Percentiles rank a stretch among this genome's conserved stretches.
Evolutionary conservation across 2,329 filamentous ascomycete genomes (phyloP).

Genomic region (Emmonsiellopsis sp.): DNA sequence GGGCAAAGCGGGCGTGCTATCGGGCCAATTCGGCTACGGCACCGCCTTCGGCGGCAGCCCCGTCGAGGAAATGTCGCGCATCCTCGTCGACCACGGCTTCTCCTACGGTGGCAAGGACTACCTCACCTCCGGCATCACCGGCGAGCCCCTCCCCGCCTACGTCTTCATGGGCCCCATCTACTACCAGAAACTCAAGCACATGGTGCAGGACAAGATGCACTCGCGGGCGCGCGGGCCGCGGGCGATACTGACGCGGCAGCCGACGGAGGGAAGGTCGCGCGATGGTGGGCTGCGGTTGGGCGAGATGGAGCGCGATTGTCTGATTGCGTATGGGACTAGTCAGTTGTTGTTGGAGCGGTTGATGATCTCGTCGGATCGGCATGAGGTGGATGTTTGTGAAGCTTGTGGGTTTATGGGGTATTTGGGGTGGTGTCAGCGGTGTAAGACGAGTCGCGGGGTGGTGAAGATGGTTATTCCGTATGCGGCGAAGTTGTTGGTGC

Average conservation of each 20-base stretch:
- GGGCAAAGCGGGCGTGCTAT: conserved; percentile 83
- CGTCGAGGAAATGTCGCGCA: conserved; percentile 79
- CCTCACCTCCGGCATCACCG: conserved; percentile 88
- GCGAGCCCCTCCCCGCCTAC: conserved; percentile 86
- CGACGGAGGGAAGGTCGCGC: conserved; percentile 86
- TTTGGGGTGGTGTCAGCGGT: conserved; percentile 88
- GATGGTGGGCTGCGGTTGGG: conserved; percentile 88
- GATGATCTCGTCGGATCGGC: conserved; percentile 89
- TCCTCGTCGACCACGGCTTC: conserved; percentile 80
- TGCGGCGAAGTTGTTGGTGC: conserved; percentile 88
- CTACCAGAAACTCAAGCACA: conserved; percentile 99
- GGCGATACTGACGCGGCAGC: conserved; percentile 87
- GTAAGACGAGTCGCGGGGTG: conserved; percentile 73
- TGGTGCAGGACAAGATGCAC: conserved; percentile 99
- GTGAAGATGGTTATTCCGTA: conserved; percentile 95
- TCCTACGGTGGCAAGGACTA: conserved; percentile 97
- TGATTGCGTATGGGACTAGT: conserved; percentile 92
- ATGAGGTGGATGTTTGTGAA: conserved; percentile 88
- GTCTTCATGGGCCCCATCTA: conserved; percentile 99
- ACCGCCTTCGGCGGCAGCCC: conserved; percentile 77
- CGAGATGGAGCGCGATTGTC: conserved; percentile 97
- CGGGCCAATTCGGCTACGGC: conserved; percentile 80
- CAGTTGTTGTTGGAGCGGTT: conserved; percentile 86
- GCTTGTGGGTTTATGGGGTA: conserved; percentile 92
- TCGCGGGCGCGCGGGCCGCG: conserved; percentile 81